These are phyloP conservation scores for Xylaria sp. DNA, from an alignment of 2,329 filamentous ascomycete species.

Conservation along the genomic window DNA sequence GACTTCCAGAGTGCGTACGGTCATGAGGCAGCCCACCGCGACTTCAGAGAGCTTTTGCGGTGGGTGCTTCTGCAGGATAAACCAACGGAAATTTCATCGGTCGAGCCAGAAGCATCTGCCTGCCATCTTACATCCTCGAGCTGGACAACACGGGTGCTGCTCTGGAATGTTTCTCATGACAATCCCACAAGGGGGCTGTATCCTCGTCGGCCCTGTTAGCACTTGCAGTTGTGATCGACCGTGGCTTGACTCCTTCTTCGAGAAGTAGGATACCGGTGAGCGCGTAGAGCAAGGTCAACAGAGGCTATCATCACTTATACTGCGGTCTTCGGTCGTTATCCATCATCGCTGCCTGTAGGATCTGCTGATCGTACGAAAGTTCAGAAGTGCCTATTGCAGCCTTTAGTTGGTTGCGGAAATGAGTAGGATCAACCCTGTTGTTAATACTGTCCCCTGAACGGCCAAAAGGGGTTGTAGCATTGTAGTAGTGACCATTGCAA, in stretches of 20 bases:
- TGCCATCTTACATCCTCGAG: neutral
- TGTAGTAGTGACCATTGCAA: conserved; percentile 47
- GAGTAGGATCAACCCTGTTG: conserved; percentile 43
- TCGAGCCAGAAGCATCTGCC: conserved; percentile 7
- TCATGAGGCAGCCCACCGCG: conserved; percentile 8
- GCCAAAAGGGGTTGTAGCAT: conserved; percentile 46
- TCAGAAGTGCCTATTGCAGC: conserved; percentile 39
- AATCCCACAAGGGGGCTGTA: neutral
- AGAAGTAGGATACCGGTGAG: neutral
- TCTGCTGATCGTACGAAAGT: conserved; percentile 44
- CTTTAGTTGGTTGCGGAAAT: conserved; percentile 47
- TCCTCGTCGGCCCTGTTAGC: conserved; percentile 2
- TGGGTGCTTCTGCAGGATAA: neutral
- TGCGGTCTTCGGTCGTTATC: conserved; percentile 42
- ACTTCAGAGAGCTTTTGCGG: neutral
- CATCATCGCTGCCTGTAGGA: conserved; percentile 43
- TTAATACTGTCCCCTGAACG: conserved; percentile 42
- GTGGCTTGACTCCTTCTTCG: neutral
- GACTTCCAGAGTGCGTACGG: conserved; percentile 19
- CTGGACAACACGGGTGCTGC: neutral
- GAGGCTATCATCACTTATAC: conserved; percentile 39
- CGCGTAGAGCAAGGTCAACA: neutral
- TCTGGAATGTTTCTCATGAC: neutral
- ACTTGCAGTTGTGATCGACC: neutral
- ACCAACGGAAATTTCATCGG: conserved; percentile 4